Evolutionary conservation across 2,329 filamentous ascomycete genomes (phyloP).

Genomic region (Trichophyton schoenleinii): DNA sequence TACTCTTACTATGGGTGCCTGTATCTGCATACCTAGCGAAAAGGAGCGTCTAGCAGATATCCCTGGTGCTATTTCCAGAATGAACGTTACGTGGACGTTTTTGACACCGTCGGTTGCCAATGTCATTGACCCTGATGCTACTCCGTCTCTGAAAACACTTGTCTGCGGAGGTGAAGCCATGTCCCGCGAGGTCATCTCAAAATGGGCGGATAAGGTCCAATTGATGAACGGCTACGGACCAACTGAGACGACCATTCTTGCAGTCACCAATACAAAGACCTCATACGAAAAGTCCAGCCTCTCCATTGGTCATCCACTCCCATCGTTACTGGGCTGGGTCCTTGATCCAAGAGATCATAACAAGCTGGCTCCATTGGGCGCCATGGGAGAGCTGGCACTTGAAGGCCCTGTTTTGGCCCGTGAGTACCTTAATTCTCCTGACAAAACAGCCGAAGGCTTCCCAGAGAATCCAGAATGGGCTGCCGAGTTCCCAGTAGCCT

Average conservation of each 20-base stretch:
- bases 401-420: conserved; percentile 10
- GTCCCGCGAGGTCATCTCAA: conserved; percentile 54
- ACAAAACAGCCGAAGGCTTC: conserved; percentile 11
- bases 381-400: conserved; percentile 11
- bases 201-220: conserved; percentile 51
- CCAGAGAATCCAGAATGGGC: conserved; percentile 10
- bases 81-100: conserved; percentile 65
- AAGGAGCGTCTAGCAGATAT: conserved; percentile 62
- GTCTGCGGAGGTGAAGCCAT: conserved; percentile 73
- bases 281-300: conserved; percentile 8
- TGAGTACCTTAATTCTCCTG: conserved; percentile 10
- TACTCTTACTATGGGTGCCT: conserved; percentile 64
- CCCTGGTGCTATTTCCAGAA: conserved; percentile 49
- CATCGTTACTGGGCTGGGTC: conserved; percentile 9
- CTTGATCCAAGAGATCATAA: conserved; percentile 10
- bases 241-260: conserved; percentile 42
- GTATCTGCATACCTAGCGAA: conserved; percentile 61
- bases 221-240: conserved; percentile 75
- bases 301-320: conserved; percentile 9
- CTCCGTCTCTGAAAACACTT: conserved; percentile 60
- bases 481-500: background rate
- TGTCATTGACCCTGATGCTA: conserved; percentile 52
- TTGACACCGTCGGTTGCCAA: conserved; percentile 76
- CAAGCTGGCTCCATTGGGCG: conserved; percentile 10
- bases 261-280: conserved; percentile 7